Percentiles rank a stretch among this genome's conserved stretches.
Evolutionary conservation across 1,284 basidiomycete genomes (phyloP).

Genomic region (Leccinum insigne): DNA sequence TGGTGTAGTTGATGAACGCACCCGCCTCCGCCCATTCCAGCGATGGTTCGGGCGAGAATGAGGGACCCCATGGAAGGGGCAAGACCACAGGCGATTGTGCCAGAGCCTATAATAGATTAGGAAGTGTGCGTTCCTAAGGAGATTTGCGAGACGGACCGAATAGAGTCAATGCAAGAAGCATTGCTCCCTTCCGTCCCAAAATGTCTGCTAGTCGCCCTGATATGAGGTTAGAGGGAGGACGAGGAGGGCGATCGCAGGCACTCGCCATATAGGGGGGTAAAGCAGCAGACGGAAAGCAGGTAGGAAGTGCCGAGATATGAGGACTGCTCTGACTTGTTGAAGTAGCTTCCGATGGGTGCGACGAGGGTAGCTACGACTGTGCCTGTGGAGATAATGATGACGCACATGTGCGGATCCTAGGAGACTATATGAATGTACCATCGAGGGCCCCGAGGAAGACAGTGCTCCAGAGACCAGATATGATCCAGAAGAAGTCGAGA

Average conservation of each 20-base stretch:
- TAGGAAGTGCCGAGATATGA: slow-evolving; percentile 90
- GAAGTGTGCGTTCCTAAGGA: slow-evolving; percentile 14
- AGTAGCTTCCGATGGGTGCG: slow-evolving; percentile 78
- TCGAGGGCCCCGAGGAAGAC: slow-evolving; percentile 84
- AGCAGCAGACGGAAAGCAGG: slow-evolving; percentile 87
- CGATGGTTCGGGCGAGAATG: slow-evolving; percentile 78
- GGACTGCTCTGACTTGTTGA: slow-evolving; percentile 75
- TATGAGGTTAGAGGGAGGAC: slow-evolving; percentile 26
- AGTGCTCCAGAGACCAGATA: slow-evolving; percentile 74
- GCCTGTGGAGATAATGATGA: slow-evolving; percentile 39
- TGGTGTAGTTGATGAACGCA: slow-evolving; percentile 75
- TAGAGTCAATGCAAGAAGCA: slow-evolving; percentile 77
- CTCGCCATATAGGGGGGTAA: slow-evolving; percentile 86
- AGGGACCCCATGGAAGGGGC: slow-evolving; percentile 83
- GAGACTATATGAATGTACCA: slow-evolving; percentile 39
- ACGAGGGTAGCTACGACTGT: slow-evolving; percentile 80
- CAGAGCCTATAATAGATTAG: slow-evolving; percentile 54
- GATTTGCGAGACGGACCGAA: slow-evolving; percentile 58
- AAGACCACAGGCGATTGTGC: slow-evolving; percentile 81
- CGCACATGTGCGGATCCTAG: background rate
- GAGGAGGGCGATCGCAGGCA: slow-evolving; percentile 18
- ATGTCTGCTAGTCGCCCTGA: slow-evolving; percentile 86
- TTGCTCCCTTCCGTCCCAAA: slow-evolving; percentile 81
- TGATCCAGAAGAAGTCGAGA: slow-evolving; percentile 62
- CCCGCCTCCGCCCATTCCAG: slow-evolving; percentile 92